These are phyloP conservation scores for Quercus aquifolioides DNA, from an alignment of 306 rosid species.

Conservation along the genomic window DNA sequence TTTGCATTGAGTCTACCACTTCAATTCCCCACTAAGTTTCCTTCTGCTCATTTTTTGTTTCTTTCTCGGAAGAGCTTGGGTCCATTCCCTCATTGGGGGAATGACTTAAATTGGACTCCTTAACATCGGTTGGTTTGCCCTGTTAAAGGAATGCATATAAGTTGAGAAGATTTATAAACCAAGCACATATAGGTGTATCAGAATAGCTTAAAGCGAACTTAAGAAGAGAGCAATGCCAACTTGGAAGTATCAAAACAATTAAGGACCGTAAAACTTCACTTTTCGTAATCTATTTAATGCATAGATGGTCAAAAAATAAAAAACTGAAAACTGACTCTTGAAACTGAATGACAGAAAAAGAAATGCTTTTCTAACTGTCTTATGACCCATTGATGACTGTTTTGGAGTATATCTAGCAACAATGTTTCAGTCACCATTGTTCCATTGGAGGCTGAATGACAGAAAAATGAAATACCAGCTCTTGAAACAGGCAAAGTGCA, in stretches of 20 bases:
- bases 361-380: conserved; percentile 10
- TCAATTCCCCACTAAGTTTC: conserved; percentile 20
- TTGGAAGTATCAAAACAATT: conserved; percentile 3
- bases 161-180: conserved; percentile 16
- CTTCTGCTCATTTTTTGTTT: conserved; percentile 29
- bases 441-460: no score
- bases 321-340: not conserved
- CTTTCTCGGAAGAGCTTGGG: conserved; percentile 21
- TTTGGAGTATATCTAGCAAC: conserved; percentile 10
- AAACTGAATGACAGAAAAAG: not conserved
- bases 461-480: no score
- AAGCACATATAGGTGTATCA: not conserved
- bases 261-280: not conserved
- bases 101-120: conserved; percentile 33
- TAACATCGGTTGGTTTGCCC: conserved; percentile 34
- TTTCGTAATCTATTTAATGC: not conserved
- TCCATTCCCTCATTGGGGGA: conserved; percentile 15
- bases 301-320: not conserved
- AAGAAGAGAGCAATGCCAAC: conserved; percentile 1
- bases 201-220: conserved; percentile 2
- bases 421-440: no score
- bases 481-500: not conserved
- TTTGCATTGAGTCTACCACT: not conserved
- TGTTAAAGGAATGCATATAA: conserved; percentile 26
- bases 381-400: conserved; percentile 4